Evolutionary conservation across 345 rosid species (phyloP).

Genomic region (Trapa bicornis): DNA sequence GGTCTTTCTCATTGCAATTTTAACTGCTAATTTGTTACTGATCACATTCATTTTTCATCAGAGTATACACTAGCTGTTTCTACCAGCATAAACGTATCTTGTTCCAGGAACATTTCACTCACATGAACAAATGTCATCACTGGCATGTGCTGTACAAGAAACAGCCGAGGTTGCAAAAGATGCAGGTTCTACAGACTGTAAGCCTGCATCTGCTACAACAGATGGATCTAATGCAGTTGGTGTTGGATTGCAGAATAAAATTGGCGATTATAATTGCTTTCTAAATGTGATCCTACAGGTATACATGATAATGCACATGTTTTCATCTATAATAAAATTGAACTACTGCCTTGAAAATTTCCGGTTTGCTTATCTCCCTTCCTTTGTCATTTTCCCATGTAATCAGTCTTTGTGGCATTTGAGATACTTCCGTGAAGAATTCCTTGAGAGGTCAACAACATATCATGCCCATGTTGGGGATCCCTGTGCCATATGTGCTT

Average conservation of each 20-base stretch:
- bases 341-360: too few species aligned
- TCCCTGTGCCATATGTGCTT: conserved; percentile 87
- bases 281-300: conserved; percentile 96
- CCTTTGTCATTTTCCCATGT: conserved; percentile 8
- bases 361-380: too few species aligned
- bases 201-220: conserved; percentile 16
- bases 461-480: conserved; percentile 80
- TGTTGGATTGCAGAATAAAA: conserved; percentile 79
- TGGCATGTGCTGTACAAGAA: conserved; percentile 20
- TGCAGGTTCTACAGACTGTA: conserved; percentile 21
- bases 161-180: conserved; percentile 20
- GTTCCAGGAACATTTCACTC: conserved; percentile 55
- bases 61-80: too few species aligned
- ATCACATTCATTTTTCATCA: too few species aligned
- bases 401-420: conserved; percentile 91
- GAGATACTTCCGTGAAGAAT: conserved; percentile 61
- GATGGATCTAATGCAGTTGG: conserved; percentile 41
- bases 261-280: conserved; percentile 96
- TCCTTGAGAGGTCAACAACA: conserved; percentile 54
- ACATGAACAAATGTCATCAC: conserved; percentile 24
- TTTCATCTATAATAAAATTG: too few species aligned
- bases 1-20: too few species aligned
- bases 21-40: too few species aligned
- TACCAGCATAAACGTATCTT: neutral
- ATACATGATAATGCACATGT: neutral